Percentiles rank a stretch among this genome's conserved stretches.
Evolutionary conservation across 192 early-diverging fungal genomes (phyloP).

Genomic region (Podila minutissima): DNA sequence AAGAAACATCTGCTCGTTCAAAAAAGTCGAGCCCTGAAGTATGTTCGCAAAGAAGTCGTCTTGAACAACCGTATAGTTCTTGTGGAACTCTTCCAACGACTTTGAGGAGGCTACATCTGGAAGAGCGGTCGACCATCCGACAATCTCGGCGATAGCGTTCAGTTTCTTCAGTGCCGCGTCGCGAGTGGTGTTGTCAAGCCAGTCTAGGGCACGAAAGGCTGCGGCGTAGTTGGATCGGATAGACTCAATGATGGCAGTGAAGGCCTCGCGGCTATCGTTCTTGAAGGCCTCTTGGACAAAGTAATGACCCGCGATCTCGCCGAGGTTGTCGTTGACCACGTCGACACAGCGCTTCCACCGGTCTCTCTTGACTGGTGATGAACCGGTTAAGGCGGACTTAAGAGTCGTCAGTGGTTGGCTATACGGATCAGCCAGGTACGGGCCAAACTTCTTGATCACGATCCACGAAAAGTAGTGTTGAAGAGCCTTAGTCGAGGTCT

Average conservation of each 20-base stretch:
- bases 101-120: constrained; percentile 56
- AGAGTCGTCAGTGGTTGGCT: constrained; percentile 41
- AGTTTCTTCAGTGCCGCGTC: constrained; percentile 65
- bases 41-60: constrained; percentile 66
- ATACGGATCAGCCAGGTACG: no score
- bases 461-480: no score
- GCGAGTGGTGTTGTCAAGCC: constrained; percentile 66
- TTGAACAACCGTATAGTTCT: constrained; percentile 48
- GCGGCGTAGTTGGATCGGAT: constrained; percentile 53
- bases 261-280: constrained; percentile 45
- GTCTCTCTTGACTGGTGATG: constrained; percentile 42
- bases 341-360: constrained; percentile 54
- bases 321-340: constrained; percentile 32
- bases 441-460: no score
- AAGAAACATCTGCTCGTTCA: no score
- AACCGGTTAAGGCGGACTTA: constrained; percentile 25
- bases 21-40: constrained; percentile 22
- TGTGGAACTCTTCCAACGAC: constrained; percentile 60
- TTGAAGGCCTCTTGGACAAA: constrained; percentile 49
- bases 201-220: constrained; percentile 53
- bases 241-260: constrained; percentile 54
- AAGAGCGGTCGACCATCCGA: constrained; percentile 68
- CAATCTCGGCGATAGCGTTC: constrained; percentile 61
- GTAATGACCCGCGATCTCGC: constrained; percentile 50
- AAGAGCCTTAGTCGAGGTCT: no score